phyloP scores from a whole-genome alignment of 192 early-diverging fungal species.

The Dispira parvispora region DNA sequence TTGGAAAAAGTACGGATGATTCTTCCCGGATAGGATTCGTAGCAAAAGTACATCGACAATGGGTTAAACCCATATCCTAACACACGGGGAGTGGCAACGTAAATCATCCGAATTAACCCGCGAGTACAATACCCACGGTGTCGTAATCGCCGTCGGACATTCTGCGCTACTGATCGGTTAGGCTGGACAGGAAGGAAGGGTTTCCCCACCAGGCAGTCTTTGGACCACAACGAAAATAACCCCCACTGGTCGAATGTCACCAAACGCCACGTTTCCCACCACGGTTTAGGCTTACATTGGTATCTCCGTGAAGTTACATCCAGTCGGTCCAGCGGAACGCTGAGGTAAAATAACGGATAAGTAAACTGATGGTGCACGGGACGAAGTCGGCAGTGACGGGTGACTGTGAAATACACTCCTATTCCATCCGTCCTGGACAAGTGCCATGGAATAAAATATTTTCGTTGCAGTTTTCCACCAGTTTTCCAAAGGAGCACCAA shows the following conservation, averaged over 20 bases:
- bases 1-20: neutral
- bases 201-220: constrained; percentile 1
- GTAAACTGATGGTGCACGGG: constrained; percentile 28
- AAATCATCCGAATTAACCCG: constrained; percentile 9
- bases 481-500: too few species aligned
- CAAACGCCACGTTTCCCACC: neutral
- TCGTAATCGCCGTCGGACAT: constrained; percentile 5
- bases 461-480: too few species aligned
- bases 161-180: constrained; percentile 5
- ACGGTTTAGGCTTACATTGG: neutral
- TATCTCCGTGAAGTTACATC: neutral
- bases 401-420: constrained; percentile 7
- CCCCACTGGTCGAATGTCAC: constrained; percentile 12
- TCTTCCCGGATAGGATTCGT: constrained; percentile 5
- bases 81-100: constrained; percentile 34
- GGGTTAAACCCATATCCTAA: constrained; percentile 37
- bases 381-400: constrained; percentile 25
- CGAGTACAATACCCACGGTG: neutral
- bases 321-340: constrained; percentile 14
- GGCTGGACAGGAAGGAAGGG: neutral
- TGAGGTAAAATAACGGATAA: constrained; percentile 34
- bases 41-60: constrained; percentile 32
- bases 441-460: too few species aligned
- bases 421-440: too few species aligned
- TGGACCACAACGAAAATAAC: neutral